Evolutionary conservation across 805 yeast species (phyloP), one percentile per base, ranked within the genome.

Genomic region (fission yeast (Schizosaccharomyces pombe)): DNA sequence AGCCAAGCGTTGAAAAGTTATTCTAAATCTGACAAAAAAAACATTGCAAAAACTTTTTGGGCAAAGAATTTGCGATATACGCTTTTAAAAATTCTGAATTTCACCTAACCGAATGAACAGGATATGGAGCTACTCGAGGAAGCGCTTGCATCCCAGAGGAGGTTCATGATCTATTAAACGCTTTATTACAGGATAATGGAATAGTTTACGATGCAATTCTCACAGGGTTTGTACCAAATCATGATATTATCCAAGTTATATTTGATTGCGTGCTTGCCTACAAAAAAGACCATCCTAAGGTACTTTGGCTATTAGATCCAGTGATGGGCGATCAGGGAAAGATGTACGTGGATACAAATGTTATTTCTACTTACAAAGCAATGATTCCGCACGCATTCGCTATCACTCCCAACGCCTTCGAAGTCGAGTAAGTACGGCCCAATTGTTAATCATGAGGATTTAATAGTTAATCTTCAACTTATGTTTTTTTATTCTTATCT

Each of bases 351-450:
- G 56, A 63, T 16, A 70, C 70, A 34, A 70, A 70, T 37, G 79
- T 75, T 2, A 73, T 82, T 4, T 80, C 91, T 0, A 74, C 73
- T 3, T 79, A 80, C 60, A 69, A 71, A 60, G 58, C 65, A 2
- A 67, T 78, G 9, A 62, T 80, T 29, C 58, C 64, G n/a, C 59
- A 61, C 47, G 76, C 72, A 4, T 61, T 58, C 1, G 82, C 85
- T 5, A 76, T 84, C 14, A 87, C 96, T 0, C 97, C 97, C 2
- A 87, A 87, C 64, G 93, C 84, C 64, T 89, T 82, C 65, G 97
- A 87, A 64, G 72, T 82, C 22, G 95, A 86, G 54, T 51, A 28
- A n/a, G 65, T 37, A 12, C 2, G 4, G 5, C 22, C 2, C 34
- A 37, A 37, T 4, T n/a, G 22, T 16, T 2, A 1, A 16, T n/a